Percentiles rank a stretch among this genome's conserved stretches.
Conservation (phyloP, 1,139 yeast genomes). For the Lodderomyces margitis region DNA sequence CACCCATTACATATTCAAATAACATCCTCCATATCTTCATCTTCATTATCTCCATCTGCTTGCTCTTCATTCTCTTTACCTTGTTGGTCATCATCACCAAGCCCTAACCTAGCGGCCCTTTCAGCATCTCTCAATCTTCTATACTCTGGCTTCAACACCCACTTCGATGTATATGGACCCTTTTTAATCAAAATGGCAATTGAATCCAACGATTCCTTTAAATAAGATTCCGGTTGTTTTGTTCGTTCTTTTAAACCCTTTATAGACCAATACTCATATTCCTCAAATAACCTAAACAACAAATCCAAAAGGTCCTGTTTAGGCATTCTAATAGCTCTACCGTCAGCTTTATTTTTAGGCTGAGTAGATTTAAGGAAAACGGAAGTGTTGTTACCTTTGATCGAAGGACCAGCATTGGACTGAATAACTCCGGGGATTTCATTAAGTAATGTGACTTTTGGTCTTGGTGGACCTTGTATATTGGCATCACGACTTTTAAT, state of each 20-base stretch:
- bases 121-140: slow-evolving; percentile 77
- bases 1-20: slow-evolving; percentile 6
- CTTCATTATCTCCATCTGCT: slow-evolving; percentile 41
- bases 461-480: slow-evolving; percentile 46
- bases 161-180: slow-evolving; percentile 94
- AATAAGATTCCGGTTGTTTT: slow-evolving; percentile 90
- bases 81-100: slow-evolving; percentile 32
- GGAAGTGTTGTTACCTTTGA: slow-evolving; percentile 64
- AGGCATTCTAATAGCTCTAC: slow-evolving; percentile 92
- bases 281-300: slow-evolving; percentile 85
- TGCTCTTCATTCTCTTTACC: slow-evolving; percentile 43
- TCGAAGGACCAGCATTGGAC: slow-evolving; percentile 81
- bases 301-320: slow-evolving; percentile 87
- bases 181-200: slow-evolving; percentile 88
- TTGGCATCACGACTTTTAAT: slow-evolving; percentile 48
- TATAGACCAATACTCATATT: slow-evolving; percentile 95
- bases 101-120: slow-evolving; percentile 62
- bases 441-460: slow-evolving; percentile 75
- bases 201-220: slow-evolving; percentile 86
- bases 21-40: slow-evolving; percentile 39
- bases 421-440: slow-evolving; percentile 87
- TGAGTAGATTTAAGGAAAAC: slow-evolving; percentile 50
- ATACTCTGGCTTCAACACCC: slow-evolving; percentile 86
- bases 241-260: slow-evolving; percentile 93
- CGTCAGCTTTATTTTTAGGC: slow-evolving; percentile 50